Conservation (phyloP, 1,139 yeast species). For the Pichia terricola region DNA sequence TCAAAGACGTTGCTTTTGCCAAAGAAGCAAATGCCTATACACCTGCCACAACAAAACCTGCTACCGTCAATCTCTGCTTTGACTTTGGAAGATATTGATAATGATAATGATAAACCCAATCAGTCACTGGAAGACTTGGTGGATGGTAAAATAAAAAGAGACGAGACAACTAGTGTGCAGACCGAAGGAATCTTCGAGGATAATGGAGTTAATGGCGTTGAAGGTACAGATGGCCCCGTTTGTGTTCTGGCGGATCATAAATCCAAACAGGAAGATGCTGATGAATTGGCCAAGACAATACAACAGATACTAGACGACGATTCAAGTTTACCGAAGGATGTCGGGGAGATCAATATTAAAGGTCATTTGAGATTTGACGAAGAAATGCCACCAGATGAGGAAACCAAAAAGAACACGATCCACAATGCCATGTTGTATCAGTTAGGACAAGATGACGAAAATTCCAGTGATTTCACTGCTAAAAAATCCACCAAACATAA, state of each 20-base stretch:
- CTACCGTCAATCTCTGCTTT: conserved; percentile 8
- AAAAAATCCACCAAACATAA: not conserved
- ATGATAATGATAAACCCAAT: no score
- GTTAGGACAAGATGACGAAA: not conserved
- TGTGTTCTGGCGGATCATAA: not conserved
- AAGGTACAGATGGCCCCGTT: no score
- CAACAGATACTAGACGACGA: conserved; percentile 5
- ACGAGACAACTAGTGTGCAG: no score
- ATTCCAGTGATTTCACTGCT: conserved; percentile 1
- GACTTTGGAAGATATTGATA: not conserved
- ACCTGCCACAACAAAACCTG: conserved; percentile 4
- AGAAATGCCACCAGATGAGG: conserved; percentile 17
- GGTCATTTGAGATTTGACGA: conserved; percentile 15
- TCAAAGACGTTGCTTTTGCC: no score
- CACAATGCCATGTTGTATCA: conserved; percentile 23
- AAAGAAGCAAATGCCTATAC: not conserved
- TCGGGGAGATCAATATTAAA: conserved; percentile 11
- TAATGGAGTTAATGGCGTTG: no score
- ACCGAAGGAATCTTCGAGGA: no score
- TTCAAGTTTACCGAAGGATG: conserved; percentile 10
- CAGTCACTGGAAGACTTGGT: not conserved
- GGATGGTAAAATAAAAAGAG: not conserved
- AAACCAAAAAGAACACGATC: conserved; percentile 22
- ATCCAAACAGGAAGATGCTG: conserved; percentile 4
- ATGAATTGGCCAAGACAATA: conserved; percentile 4